A percentile compares a stretch with the other conserved stretches of the same genome.
Evolutionary conservation across 805 yeast genomes (phyloP).

Genomic region (Komagataella kurtzmanii): DNA sequence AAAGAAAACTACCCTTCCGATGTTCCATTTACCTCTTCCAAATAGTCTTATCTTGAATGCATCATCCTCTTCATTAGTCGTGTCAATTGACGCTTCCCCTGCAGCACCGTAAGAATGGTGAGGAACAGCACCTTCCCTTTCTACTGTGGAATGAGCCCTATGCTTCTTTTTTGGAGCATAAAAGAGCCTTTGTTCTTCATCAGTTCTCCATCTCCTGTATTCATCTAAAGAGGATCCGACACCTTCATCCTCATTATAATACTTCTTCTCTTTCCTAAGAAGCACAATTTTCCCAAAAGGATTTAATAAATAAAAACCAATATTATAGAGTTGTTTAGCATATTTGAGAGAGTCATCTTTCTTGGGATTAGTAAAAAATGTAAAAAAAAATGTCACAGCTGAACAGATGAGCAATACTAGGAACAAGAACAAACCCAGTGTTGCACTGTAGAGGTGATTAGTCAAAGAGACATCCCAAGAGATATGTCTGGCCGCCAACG

Average conservation of each 20-base stretch:
- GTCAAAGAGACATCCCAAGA: slow-evolving; percentile 51
- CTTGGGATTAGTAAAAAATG: slow-evolving; percentile 29
- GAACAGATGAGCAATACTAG: slow-evolving; percentile 38
- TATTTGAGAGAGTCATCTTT: slow-evolving; percentile 42
- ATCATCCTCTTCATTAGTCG: slow-evolving; percentile 10
- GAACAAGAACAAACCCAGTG: slow-evolving; percentile 57
- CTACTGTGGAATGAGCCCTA: not conserved
- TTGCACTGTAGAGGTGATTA: slow-evolving; percentile 59
- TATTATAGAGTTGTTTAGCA: slow-evolving; percentile 39
- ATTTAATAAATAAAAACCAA: slow-evolving; percentile 60
- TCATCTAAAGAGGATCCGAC: slow-evolving; percentile 80
- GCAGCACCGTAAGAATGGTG: not conserved
- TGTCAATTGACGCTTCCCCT: not conserved
- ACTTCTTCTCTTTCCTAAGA: slow-evolving; percentile 64
- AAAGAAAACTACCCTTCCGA: slow-evolving; percentile 71
- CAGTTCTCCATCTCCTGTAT: slow-evolving; percentile 79
- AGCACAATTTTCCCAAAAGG: slow-evolving; percentile 91
- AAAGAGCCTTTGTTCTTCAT: slow-evolving; percentile 64
- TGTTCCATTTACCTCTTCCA: slow-evolving; percentile 87
- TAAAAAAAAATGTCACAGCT: slow-evolving; percentile 24
- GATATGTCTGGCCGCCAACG: slow-evolving; percentile 33
- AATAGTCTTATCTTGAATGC: slow-evolving; percentile 39
- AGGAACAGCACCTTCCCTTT: not conserved
- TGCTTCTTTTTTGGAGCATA: slow-evolving; percentile 40
- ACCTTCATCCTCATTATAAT: slow-evolving; percentile 74